A percentile compares a stretch with the other conserved stretches of the same genome.
Conservation (phyloP, 78 protist species). For the Andalucia godoyi region DNA sequence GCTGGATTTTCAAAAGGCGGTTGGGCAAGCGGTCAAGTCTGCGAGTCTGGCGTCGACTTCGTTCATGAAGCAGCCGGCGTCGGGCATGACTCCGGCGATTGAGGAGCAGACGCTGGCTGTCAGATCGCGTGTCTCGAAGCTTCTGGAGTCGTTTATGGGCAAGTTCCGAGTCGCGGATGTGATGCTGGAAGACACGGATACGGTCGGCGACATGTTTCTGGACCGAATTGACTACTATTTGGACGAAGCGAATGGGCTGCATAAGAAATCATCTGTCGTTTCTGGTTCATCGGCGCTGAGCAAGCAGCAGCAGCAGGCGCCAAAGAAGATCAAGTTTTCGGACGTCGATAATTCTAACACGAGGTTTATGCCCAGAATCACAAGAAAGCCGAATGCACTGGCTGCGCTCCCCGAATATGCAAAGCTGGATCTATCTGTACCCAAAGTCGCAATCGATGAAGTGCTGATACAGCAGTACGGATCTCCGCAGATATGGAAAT, state of each 20-base stretch:
- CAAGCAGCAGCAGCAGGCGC: neutral
- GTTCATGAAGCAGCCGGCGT: too few relatives aligned
- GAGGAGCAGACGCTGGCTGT: too few relatives aligned
- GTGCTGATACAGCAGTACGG: conserved; percentile 3
- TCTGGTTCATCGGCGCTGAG: too few relatives aligned
- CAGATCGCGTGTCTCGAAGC: too few relatives aligned
- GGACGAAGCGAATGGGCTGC: neutral
- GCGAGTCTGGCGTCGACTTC: too few relatives aligned
- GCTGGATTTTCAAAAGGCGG: too few relatives aligned
- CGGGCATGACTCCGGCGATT: too few relatives aligned
- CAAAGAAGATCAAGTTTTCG: neutral
- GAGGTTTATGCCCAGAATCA: conserved; percentile 53
- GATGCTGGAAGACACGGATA: too few relatives aligned
- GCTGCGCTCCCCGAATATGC: neutral
- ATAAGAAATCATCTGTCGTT: neutral
- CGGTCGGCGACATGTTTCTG: neutral
- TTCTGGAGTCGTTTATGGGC: too few relatives aligned
- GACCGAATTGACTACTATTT: neutral
- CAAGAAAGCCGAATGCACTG: conserved; percentile 40
- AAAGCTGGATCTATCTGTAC: neutral
- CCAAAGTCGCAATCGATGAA: neutral
- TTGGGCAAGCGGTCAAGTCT: too few relatives aligned
- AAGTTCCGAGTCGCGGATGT: too few relatives aligned
- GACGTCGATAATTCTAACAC: conserved; percentile 43
- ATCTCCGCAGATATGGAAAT: neutral